Percentiles rank a stretch among this genome's conserved stretches.
These are phyloP conservation scores for Candida caryicola DNA, from an alignment of 805 yeast species.

Conservation along the genomic window DNA sequence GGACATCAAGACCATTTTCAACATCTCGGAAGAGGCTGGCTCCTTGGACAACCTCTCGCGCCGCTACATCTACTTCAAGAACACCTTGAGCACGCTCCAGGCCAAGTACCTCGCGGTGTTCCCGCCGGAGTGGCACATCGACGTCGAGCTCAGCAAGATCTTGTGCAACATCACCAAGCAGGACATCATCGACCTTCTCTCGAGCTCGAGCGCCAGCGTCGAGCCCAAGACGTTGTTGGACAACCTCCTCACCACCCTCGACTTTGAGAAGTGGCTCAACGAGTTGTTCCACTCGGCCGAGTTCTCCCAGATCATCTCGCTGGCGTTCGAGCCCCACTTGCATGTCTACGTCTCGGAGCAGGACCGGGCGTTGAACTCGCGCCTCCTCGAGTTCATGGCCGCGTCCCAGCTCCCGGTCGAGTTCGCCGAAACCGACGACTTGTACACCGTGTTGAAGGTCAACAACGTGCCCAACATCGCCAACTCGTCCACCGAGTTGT, in stretches of 20 bases:
- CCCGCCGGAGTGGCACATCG: slow-evolving; percentile 72
- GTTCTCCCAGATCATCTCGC: slow-evolving; percentile 48
- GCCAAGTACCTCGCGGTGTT: slow-evolving; percentile 52
- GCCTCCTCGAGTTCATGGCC: slow-evolving; percentile 62
- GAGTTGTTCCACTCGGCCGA: slow-evolving; percentile 53
- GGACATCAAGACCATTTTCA: slow-evolving; percentile 75
- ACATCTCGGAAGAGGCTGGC: slow-evolving; percentile 87
- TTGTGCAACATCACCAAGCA: slow-evolving; percentile 69
- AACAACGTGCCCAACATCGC: slow-evolving; percentile 63
- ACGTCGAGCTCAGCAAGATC: slow-evolving; percentile 51
- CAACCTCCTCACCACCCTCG: slow-evolving; percentile 72
- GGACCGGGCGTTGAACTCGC: slow-evolving; percentile 58
- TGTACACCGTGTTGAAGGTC: slow-evolving; percentile 39
- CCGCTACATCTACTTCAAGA: slow-evolving; percentile 71
- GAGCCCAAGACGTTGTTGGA: slow-evolving; percentile 66
- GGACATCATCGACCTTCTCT: slow-evolving; percentile 59
- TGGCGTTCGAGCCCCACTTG: slow-evolving; percentile 80
- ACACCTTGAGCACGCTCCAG: slow-evolving; percentile 60
- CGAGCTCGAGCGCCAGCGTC: slow-evolving; percentile 33
- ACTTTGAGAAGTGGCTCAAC: slow-evolving; percentile 75
- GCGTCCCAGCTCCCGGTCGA: slow-evolving; percentile 52
- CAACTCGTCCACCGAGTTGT: slow-evolving; percentile 84
- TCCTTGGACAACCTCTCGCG: slow-evolving; percentile 82
- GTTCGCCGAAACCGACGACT: slow-evolving; percentile 23
- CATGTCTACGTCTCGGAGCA: slow-evolving; percentile 86